Conservation (phyloP, 495 filamentous ascomycete species). For the Neurospora sp. region DNA sequence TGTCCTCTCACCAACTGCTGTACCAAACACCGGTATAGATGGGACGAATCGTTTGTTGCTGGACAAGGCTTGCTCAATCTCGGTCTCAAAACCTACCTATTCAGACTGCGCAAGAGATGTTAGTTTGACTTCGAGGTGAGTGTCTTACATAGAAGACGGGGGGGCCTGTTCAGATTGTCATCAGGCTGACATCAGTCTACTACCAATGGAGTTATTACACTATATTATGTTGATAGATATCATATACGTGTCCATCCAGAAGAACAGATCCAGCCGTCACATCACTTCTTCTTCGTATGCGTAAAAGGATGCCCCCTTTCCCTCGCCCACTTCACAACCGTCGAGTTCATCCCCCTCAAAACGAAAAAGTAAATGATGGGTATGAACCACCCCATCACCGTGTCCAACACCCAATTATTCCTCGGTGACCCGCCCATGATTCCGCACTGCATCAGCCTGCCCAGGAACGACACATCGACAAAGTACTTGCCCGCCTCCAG, state of each 20-base stretch:
- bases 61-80: too few relatives aligned
- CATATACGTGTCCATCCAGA: not conserved
- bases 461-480: slow-evolving; percentile 60
- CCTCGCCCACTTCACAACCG: slow-evolving; percentile 49
- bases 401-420: slow-evolving; percentile 53
- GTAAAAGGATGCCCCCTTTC: slow-evolving; percentile 45
- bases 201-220: not conserved
- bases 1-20: too few relatives aligned
- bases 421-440: slow-evolving; percentile 46
- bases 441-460: slow-evolving; percentile 55
- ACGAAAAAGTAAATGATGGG: slow-evolving; percentile 52
- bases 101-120: not conserved
- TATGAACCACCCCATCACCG: slow-evolving; percentile 45
- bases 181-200: not conserved
- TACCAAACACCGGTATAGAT: too few relatives aligned
- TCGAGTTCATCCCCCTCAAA: slow-evolving; percentile 46
- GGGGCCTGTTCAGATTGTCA: not conserved
- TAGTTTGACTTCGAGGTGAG: not conserved
- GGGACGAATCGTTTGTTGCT: too few relatives aligned
- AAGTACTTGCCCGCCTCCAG: slow-evolving; percentile 75
- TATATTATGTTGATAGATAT: not conserved
- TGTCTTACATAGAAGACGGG: not conserved
- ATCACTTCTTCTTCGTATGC: slow-evolving; percentile 19
- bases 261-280: not conserved
- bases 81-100: not conserved